Evolutionary conservation across 768 basidiomycete species (phyloP), one percentile per base, ranked within the genome.

Genomic region (Trametes cinnabarina): DNA sequence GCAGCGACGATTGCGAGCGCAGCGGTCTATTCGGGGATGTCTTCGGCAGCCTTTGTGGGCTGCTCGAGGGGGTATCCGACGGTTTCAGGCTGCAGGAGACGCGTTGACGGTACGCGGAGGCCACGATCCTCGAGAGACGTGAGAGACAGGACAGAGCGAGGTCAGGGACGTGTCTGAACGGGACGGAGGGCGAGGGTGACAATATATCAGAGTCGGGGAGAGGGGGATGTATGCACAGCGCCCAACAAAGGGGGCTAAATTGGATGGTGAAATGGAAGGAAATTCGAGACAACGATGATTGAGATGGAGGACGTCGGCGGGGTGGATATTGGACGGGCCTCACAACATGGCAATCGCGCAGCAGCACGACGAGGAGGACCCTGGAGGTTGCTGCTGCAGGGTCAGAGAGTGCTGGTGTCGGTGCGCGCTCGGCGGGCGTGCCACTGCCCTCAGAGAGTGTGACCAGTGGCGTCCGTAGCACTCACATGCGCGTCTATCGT

Each of bases 291-390:
- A 40, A 15, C 7, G 37, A 15, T 10, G 37, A 15, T 15, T 9
- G 22, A 12, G 37, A 30, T 17, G 43, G 35, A n/a, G 25, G 30
- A n/a, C n/a, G n/a, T n/a, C n/a, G n/a, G n/a, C 11, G 49, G 44
- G 10, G 32, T 34, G 25, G 39, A 42, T 26, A 43, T 7, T 43
- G 20, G 34, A 47, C 30, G 46, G 51, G n/a, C 17, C 34, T 46
- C 37, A 60, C 41, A 60, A 55, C 58, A 60, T 55, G 58, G 48
- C 47, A 60, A 60, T 42, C 47, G 51, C 19, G 41, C 51, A 60
- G 41, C 1, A 28, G 23, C 10, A 22, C 37, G 51, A 40, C 12
- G 25, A 35, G 40, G n/a, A n/a, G n/a, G n/a, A n/a, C n/a, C 17
- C 3, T 22, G 39, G 23, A 19, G 34, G 34, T 39, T 25, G n/a